Evolutionary conservation across 2,329 filamentous ascomycete genomes (phyloP), one percentile per base, ranked within the genome.

Genomic region (Fusarium sp.): DNA sequence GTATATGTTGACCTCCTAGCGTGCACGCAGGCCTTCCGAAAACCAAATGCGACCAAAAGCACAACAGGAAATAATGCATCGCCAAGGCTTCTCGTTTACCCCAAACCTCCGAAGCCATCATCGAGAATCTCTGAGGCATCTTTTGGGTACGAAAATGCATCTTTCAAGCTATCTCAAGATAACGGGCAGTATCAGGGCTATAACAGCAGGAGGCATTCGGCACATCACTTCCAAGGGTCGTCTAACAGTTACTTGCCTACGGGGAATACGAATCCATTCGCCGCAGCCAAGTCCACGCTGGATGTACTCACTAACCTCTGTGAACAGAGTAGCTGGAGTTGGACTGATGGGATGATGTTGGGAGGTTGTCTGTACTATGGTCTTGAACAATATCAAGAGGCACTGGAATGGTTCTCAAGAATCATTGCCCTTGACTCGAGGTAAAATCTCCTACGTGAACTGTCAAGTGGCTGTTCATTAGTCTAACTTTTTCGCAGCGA

Each of bases 321-420:
- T 76, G 89, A 92, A 73, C 91, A 95, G 77, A 93, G 91, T 73
- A 86, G 85, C 11, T 96, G 93, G 92, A 87, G 89, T 72, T 99
- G 96, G 96, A 87, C 94, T 54, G 95, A 98, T 76, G 96, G 96
- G 3, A 94, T 98, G 83, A 83, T 98, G 38, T 83, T 98, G 8
- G 93, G 92, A 38, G 96, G 96, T 3, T 98, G 96, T 80, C 83
- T 99, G 60, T 91, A 95, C 50, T 98, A 98, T 80, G 94, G 92
- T 9, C 81, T 98, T 15, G 93, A 93, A 65, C 89, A 93, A 75
- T 97, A 96, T 76, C 87, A 92, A 65, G 91, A 93, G 67, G 91
- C 92, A 16, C 78, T 92, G 46, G 86, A 89, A 63, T 93, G 90
- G 90, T 95, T 93, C 77, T 88, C 85, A 62, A 88, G 89, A 67